Evolutionary conservation across 2,329 filamentous ascomycete species (phyloP).

Genomic region (Intubia oerlemansii): DNA sequence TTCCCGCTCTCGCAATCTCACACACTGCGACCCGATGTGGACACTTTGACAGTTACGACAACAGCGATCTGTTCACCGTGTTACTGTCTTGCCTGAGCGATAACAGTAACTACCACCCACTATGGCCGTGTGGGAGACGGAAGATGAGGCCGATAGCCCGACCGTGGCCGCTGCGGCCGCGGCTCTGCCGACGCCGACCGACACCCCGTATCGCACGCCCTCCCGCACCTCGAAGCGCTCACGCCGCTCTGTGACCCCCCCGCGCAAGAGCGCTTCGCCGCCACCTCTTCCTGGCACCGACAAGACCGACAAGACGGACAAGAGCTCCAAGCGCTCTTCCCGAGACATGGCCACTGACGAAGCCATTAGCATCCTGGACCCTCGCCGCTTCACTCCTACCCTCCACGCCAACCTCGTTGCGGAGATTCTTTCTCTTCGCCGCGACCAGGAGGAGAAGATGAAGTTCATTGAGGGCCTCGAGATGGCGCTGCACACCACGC

Average conservation of each 20-base stretch:
- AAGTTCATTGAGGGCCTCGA: slow-evolving; percentile 76
- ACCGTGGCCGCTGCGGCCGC: slow-evolving; percentile 19
- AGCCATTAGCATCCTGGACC: slow-evolving; percentile 56
- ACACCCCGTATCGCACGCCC: slow-evolving; percentile 51
- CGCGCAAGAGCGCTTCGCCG: slow-evolving; percentile 36
- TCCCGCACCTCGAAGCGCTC: slow-evolving; percentile 42
- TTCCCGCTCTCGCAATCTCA: no score
- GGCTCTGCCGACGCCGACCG: slow-evolving; percentile 44
- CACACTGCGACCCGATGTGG: no score
- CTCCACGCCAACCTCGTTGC: slow-evolving; percentile 86
- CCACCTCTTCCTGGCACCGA: slow-evolving; percentile 22
- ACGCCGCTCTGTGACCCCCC: slow-evolving; percentile 45
- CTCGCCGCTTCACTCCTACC: slow-evolving; percentile 82
- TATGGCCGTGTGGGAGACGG: slow-evolving; percentile 41
- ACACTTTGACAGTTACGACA: no score
- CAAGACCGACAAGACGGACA: slow-evolving; percentile 21
- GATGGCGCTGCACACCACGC: slow-evolving; percentile 44
- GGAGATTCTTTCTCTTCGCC: slow-evolving; percentile 69
- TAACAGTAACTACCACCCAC: no score
- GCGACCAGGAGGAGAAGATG: slow-evolving; percentile 80
- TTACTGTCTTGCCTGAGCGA: no score
- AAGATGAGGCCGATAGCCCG: slow-evolving; percentile 36
- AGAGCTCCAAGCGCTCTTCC: slow-evolving; percentile 27
- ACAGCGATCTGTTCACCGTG: no score
- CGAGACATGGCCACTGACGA: slow-evolving; percentile 44